These are phyloP conservation scores for Coelastrella sp. DNA, from an alignment of 139 green algal genomes.

Conservation along the genomic window DNA sequence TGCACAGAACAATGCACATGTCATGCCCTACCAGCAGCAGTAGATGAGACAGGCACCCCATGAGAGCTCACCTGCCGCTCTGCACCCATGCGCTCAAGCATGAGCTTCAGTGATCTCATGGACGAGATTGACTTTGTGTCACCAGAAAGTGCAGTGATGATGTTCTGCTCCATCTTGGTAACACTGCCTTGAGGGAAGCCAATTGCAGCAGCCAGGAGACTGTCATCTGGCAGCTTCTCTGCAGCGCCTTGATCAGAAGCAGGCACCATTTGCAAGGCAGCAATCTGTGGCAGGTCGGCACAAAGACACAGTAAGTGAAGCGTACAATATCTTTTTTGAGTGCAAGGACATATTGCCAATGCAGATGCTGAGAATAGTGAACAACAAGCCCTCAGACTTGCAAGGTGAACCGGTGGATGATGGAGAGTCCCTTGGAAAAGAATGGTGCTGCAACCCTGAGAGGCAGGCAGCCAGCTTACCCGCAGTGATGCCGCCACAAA, in stretches of 20 bases:
- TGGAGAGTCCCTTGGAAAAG: background rate
- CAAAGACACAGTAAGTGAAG: too few species aligned
- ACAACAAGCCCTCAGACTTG: background rate
- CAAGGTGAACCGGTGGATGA: too few species aligned
- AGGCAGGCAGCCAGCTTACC: conserved; percentile 40
- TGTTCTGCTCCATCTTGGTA: conserved; percentile 59
- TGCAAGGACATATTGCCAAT: too few species aligned
- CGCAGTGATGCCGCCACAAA: conserved; percentile 50
- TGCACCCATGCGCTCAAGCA: conserved; percentile 81
- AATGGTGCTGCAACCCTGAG: too few species aligned
- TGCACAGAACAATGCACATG: too few species aligned
- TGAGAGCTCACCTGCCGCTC: conserved; percentile 49
- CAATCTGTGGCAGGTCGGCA: background rate
- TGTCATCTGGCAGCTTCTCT: conserved; percentile 49
- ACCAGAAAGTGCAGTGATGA: conserved; percentile 56
- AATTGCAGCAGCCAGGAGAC: conserved; percentile 37
- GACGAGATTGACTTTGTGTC: conserved; percentile 75
- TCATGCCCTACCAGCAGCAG: too few species aligned
- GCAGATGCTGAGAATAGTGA: background rate
- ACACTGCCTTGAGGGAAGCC: conserved; percentile 46
- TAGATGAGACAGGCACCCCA: background rate
- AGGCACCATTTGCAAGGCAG: conserved; percentile 27
- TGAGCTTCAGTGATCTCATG: conserved; percentile 82
- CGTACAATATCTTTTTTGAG: too few species aligned
- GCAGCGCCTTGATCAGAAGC: conserved; percentile 3